Conservation (phyloP, 306 rosid species). For the Sicyos edulis region DNA sequence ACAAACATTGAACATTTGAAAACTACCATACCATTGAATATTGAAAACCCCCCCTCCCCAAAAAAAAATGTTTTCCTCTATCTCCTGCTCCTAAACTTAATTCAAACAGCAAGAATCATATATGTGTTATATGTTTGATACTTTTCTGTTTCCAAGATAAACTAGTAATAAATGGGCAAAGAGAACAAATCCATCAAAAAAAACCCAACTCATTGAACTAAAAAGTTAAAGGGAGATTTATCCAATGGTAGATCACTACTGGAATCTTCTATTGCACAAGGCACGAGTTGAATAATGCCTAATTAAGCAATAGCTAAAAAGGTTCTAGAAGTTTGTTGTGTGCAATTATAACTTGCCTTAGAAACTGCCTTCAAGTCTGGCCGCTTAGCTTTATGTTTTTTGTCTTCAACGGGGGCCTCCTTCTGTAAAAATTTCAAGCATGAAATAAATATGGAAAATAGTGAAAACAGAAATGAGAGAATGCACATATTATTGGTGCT, state of each 20-base stretch:
- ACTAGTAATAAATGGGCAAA: background rate
- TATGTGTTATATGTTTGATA: background rate
- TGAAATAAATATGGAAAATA: background rate
- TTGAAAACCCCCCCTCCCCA: background rate
- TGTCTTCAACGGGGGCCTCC: conserved; percentile 20
- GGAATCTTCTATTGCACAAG: background rate
- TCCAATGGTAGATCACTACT: background rate
- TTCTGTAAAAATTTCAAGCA: conserved; percentile 32
- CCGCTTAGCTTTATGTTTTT: conserved; percentile 46
- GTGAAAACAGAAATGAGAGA: background rate
- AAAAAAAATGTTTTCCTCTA: background rate
- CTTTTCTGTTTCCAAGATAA: background rate
- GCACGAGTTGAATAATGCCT: background rate
- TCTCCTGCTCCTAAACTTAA: background rate
- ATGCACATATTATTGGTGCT: too few species aligned
- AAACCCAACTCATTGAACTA: background rate
- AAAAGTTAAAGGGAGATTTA: background rate
- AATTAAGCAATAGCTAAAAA: background rate
- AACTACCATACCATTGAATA: background rate
- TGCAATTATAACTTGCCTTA: conserved; percentile 45
- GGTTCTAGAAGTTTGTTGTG: background rate
- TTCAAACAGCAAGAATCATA: background rate
- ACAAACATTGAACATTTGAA: background rate
- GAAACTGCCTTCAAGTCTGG: conserved; percentile 88
- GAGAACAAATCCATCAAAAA: background rate